phyloP scores from a whole-genome alignment of 2,329 filamentous ascomycete species.

The Beauveria varroae region DNA sequence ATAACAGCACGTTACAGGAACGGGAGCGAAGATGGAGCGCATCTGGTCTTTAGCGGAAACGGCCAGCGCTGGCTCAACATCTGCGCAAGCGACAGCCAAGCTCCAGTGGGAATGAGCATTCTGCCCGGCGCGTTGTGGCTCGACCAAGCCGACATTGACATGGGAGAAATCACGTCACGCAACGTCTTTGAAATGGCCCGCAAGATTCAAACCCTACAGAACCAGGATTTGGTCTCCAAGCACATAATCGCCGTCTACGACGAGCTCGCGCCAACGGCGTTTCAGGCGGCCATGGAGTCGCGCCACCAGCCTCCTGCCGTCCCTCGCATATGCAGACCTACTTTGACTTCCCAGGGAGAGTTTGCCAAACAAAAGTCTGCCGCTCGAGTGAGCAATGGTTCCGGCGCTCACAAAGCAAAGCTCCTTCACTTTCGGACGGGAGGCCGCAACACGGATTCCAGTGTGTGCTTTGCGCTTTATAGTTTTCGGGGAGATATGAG shows the following conservation, averaged over 20 bases:
- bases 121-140: conserved; percentile 1
- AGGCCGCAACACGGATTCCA: conserved; percentile 2
- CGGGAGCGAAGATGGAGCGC: background rate
- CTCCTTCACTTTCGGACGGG: background rate
- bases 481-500: background rate
- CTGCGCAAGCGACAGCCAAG: background rate
- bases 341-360: background rate
- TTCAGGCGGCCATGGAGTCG: background rate
- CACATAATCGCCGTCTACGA: conserved; percentile 1
- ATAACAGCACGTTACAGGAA: background rate
- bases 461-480: conserved; percentile 4
- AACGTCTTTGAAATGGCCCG: background rate
- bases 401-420: background rate
- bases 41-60: background rate
- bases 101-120: background rate
- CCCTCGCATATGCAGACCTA: background rate
- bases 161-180: no score
- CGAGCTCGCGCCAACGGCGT: background rate
- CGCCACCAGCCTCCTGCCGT: background rate
- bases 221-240: background rate
- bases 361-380: background rate
- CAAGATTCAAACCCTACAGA: background rate
- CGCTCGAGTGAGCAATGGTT: background rate
- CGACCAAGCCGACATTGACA: background rate
- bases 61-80: background rate